Evolutionary conservation across 345 rosid genomes (phyloP), one percentile per base, ranked within the genome.

Genomic region (Psidium guajava): DNA sequence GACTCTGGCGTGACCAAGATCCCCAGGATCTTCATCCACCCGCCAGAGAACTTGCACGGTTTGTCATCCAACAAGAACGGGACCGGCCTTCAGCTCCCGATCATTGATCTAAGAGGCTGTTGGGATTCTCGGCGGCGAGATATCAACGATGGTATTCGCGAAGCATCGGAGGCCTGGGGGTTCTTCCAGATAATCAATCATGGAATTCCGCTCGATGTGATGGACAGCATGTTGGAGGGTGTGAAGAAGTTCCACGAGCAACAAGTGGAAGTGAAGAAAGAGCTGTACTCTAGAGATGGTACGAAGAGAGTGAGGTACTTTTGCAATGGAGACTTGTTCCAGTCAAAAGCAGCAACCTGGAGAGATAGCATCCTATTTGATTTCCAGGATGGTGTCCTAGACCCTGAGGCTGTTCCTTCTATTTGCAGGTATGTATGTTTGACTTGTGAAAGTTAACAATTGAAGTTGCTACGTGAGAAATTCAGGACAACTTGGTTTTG

Each of bases 231-330:
- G 90, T 22, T 90, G 44, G 89, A 86, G 53, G 85, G 87, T 0
- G 87, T 88, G 3, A 87, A 85, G 52, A n/a, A 83, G 25, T 91
- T 91, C 87, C 93, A 91, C 53, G 93, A 93, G 84, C 95, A 93
- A 50, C 87, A 88, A 6, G 84, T 82, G 86, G 89, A 91, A 56
- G 83, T 61, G 86, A 91, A 90, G 89, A 90, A 83, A 90, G 89
- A 89, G 84, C 83, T 87, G 84, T 93, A 91, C 88, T 88, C 91
- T 3, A 88, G 93, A 3, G 91, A 91, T 47, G 5, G 49, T 22
- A 58, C 82, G 47, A 83, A 84, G 21, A 80, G 52, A 59, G 93
- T 87, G 24, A 89, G 91, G 83, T 90, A 74, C 55, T 86, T 83
- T 51, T 56, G 87, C 56, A 89, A 88, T 83, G 36, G 69, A n/a